Percentiles rank a stretch among this genome's conserved stretches.
Conservation (phyloP, 2,329 filamentous ascomycete genomes). For the Cercospora sp. region DNA sequence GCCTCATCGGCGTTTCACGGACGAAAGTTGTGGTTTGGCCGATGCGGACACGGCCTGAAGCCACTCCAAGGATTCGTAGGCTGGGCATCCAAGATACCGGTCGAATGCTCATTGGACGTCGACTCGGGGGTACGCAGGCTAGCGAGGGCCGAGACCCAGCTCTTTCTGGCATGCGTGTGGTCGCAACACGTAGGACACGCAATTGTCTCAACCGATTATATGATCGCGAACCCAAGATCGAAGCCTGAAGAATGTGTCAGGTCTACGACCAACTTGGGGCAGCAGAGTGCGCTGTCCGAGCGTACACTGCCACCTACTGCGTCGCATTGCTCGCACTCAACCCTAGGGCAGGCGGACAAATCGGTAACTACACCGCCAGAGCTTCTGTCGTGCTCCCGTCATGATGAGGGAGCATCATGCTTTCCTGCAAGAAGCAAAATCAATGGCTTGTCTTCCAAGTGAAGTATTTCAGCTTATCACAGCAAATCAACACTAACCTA, state of each 20-base stretch:
- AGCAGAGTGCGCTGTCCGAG: neutral
- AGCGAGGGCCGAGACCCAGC: slow-evolving; percentile 3
- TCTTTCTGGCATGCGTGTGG: slow-evolving; percentile 2
- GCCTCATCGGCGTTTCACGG: slow-evolving; percentile 5
- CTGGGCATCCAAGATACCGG: neutral
- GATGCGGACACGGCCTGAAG: neutral
- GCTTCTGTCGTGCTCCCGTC: neutral
- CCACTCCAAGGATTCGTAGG: neutral
- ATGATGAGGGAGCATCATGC: neutral
- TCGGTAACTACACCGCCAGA: neutral
- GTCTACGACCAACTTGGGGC: neutral
- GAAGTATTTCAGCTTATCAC: neutral
- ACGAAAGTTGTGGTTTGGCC: neutral
- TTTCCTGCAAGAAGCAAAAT: neutral
- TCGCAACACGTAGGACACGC: neutral
- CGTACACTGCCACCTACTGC: neutral
- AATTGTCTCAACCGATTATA: slow-evolving; percentile 8
- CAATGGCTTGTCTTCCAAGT: neutral
- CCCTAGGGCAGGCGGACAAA: neutral
- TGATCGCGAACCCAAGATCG: neutral
- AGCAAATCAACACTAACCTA: neutral
- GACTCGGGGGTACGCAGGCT: neutral
- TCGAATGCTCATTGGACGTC: neutral
- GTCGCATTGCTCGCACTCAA: neutral
- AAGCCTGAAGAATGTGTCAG: neutral